Base-by-base conservation (phyloP, 2,329 filamentous ascomycete species). In the Cercospora janseana region DNA sequence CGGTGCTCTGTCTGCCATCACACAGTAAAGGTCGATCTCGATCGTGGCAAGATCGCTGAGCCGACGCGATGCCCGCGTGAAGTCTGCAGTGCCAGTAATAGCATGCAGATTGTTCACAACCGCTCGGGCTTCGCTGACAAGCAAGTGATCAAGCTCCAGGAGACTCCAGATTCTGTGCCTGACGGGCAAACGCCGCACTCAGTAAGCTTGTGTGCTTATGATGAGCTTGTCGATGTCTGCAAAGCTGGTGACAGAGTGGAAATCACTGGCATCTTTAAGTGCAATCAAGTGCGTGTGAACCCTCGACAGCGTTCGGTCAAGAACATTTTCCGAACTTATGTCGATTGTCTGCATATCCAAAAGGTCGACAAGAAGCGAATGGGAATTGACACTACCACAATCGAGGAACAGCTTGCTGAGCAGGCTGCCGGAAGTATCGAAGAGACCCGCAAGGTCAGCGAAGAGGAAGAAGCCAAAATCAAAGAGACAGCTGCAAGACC, bases 31-130 rank as follows among this genome's bases (percentile, higher is more conserved):
- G 89, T 96, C 47, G 87, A 90, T 49, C 86, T 98, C 63, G 93
- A 98, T 67, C 86, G 93, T 64, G 93, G 94, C 69, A 93, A 92
- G 74, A 98, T 98, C 63, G 85, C 88, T 16, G 93, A 98, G 69
- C 93, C 93, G 2, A 96, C 89, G 0, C 80, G 85, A 61, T 98
- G 93, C 67, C 89, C 91, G 16, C 86, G 93, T 47, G 77, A 81
- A 18, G 81, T 87, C 48, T 98, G 93, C 73, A 79, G 81, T 42
- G 84, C 86, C 47, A 87, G 85, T 67, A 97, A 98, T 72, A 95
- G 92, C 1, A 97, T 98, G 92, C 88, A 96, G 66, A 94, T 98
- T 60, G 80, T 97, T 15, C 93, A 98, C 75, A 98, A 98, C 70
- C 85, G 93, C 54, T 97, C 90, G 60, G 81, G 82, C 6, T 98